Conservation (phyloP, 306 rosid species). For the Vachellia collinsii region DNA sequence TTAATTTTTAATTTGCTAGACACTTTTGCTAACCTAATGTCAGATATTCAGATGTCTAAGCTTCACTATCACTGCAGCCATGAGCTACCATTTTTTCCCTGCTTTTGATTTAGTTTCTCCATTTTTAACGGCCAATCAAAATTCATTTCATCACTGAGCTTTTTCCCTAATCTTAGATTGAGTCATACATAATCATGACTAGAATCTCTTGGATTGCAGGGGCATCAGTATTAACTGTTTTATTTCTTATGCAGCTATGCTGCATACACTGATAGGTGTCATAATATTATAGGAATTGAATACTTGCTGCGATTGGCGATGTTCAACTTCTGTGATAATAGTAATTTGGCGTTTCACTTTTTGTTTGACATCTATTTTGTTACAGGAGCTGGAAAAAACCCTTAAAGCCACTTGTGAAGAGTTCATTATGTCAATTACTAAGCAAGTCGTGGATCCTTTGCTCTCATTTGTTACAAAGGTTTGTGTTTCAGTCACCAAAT, state of each 20-base stretch:
- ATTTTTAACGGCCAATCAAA: conserved; percentile 6
- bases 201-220: neutral
- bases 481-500: conserved; percentile 34
- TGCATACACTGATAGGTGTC: neutral
- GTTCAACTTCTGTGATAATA: neutral
- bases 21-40: conserved; percentile 7
- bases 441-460: conserved; percentile 97
- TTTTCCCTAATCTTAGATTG: neutral
- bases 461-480: conserved; percentile 99
- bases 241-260: conserved; percentile 3
- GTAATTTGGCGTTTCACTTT: neutral
- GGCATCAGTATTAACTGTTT: conserved; percentile 17
- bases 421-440: conserved; percentile 95
- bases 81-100: conserved; percentile 11
- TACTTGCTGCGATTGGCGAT: neutral
- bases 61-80: conserved; percentile 6
- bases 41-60: neutral
- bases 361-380: conserved; percentile 34
- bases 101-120: neutral
- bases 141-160: neutral
- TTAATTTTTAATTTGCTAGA: neutral
- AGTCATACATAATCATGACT: conserved; percentile 2
- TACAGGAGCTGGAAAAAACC: conserved; percentile 95
- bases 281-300: neutral
- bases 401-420: conserved; percentile 96